Base-by-base conservation (phyloP, 371 early-diverging fungal species). In the Mucor plumbeus region DNA sequence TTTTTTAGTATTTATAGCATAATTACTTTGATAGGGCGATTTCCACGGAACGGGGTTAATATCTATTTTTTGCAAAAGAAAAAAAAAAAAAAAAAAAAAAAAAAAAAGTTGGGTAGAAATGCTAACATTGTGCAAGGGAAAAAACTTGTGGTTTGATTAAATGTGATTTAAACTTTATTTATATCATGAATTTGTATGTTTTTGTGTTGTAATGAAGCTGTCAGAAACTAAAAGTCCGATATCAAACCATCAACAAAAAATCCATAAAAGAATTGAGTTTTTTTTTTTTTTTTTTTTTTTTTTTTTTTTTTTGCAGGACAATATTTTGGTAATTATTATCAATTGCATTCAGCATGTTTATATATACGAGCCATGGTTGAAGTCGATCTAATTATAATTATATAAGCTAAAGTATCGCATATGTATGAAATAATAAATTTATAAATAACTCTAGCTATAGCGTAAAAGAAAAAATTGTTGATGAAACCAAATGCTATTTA, bases 1-100 rank as follows among this genome's bases (percentile, higher is more conserved):
- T 34, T 47, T 36, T 50, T n/a, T 61, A 35, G 63, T 53, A 33
- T 50, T 54, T 63, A 63, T 63, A 63, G 21, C 39, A 39, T 54
- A 17, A n/a, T 38, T 7, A 17, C 11, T 58, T 36, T 58, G 39
- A 38, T 39, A 38, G 50, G 50, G 50, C 50, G 50, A 21, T 50
- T 39, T 58, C 58, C 58, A 40, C 40, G 58, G 58, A 58, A 58
- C 58, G 58, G 58, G 58, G 58, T 21, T 58, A 4, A 39, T 26
- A 50, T 50, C 50, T 50, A 50, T 50, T 50, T 50, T 50, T 50
- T 50, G 38, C 26, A 26, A 26, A 26, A 26, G 26, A 26, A 26
- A 26, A 26, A 26, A 26, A 44, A 15, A 6, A 44, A 26, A 26
- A 26, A 26, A 44, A 15, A 6, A 44, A 17, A 4, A 44, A 44